Evolutionary conservation across 352 stramenopile species (phyloP).

Genomic region (Globisporangium abappressorium): DNA sequence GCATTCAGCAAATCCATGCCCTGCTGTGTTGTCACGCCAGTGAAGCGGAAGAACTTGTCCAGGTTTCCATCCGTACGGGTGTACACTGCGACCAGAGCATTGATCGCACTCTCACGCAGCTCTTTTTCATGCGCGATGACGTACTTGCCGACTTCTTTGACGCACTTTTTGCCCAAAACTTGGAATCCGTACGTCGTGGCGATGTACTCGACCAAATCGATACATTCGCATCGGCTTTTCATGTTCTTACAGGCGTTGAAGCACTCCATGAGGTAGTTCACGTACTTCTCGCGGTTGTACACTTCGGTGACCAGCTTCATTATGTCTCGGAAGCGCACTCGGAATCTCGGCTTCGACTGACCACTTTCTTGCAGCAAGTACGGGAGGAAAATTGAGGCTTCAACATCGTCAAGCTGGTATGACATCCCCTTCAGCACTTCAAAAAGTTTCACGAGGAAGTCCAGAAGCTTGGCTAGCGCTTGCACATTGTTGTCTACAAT

Average conservation of each 20-base stretch:
- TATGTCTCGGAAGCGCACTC: constrained; percentile 79
- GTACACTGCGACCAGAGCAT: constrained; percentile 69
- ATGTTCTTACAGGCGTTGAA: constrained; percentile 86
- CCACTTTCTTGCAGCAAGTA: constrained; percentile 84
- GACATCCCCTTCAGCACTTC: constrained; percentile 61
- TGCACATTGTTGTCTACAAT: constrained; percentile 90
- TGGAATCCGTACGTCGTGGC: constrained; percentile 59
- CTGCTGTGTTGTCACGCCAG: constrained; percentile 73
- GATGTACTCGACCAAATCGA: constrained; percentile 80
- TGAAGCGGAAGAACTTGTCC: constrained; percentile 78
- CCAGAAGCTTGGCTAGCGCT: constrained; percentile 75
- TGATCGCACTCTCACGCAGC: constrained; percentile 76
- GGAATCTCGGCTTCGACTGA: constrained; percentile 81
- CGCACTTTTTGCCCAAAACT: constrained; percentile 61
- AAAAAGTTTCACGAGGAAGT: constrained; percentile 81
- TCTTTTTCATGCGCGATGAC: constrained; percentile 81
- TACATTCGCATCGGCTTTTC: constrained; percentile 83
- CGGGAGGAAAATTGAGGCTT: constrained; percentile 77
- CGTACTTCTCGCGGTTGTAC: constrained; percentile 79
- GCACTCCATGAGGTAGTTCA: constrained; percentile 73
- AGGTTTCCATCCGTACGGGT: constrained; percentile 57
- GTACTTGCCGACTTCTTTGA: constrained; percentile 81
- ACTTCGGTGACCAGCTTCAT: constrained; percentile 78
- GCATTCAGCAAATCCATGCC: constrained; percentile 73
- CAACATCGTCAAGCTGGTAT: constrained; percentile 79